Conservation (phyloP, 1,139 yeast genomes). For the Saccharomyces hybrid region DNA sequence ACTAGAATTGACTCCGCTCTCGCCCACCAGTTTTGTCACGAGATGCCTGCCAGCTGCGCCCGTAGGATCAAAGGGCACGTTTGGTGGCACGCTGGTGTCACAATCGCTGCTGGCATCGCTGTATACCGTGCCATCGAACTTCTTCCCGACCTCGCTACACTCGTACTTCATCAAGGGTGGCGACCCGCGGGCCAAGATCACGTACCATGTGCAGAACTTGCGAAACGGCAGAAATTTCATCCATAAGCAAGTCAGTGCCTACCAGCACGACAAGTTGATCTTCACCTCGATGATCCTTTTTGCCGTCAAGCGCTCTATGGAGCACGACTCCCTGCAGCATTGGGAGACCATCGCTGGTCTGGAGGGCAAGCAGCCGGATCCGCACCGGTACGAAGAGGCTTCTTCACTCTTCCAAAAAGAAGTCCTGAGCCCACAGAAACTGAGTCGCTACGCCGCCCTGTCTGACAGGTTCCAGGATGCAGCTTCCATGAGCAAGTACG, state of each 20-base stretch:
- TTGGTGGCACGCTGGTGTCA: constrained; percentile 74
- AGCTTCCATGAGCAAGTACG: constrained; percentile 8
- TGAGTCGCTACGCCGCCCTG: too few relatives aligned
- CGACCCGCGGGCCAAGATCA: constrained; percentile 40
- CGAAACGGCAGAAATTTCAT: constrained; percentile 57
- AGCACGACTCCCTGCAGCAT: constrained; percentile 22
- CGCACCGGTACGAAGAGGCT: constrained; percentile 26
- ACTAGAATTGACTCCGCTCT: constrained; percentile 15
- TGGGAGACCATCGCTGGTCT: constrained; percentile 16
- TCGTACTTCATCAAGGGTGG: constrained; percentile 50
- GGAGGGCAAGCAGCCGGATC: constrained; percentile 7
- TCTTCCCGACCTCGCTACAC: constrained; percentile 45
- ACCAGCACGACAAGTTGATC: constrained; percentile 44
- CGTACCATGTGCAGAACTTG: constrained; percentile 50
- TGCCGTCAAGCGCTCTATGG: too few relatives aligned
- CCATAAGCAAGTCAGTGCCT: constrained; percentile 51
- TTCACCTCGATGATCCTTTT: constrained; percentile 48
- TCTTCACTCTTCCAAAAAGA: constrained; percentile 29
- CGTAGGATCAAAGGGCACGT: constrained; percentile 59
- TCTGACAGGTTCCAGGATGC: constrained; percentile 10
- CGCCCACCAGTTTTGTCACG: constrained; percentile 19
- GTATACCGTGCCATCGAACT: constrained; percentile 37
- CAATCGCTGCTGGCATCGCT: constrained; percentile 65
- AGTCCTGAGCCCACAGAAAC: constrained; percentile 20
- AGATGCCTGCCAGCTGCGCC: constrained; percentile 38